Evolutionary conservation across 306 rosid species (phyloP).

Genomic region (Acacia crassicarpa): DNA sequence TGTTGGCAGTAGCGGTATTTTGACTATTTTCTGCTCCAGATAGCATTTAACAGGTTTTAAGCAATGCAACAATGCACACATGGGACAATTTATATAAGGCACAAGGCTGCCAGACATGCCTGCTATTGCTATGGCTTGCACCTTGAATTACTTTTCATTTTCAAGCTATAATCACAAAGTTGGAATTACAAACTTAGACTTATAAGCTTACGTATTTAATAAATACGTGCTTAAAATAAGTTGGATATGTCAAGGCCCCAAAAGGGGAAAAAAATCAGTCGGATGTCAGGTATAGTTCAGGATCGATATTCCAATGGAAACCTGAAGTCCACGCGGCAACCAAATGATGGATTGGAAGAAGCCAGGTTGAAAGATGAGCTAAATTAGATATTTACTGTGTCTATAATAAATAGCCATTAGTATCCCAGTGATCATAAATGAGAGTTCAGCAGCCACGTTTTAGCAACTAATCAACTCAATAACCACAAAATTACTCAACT

Average conservation of each 20-base stretch:
- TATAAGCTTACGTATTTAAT: neutral
- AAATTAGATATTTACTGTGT: neutral
- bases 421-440: neutral
- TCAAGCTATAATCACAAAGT: neutral
- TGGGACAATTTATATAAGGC: neutral
- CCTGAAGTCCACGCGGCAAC: neutral
- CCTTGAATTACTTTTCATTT: neutral
- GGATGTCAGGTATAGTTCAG: neutral
- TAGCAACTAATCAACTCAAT: conserved; percentile 20
- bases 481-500: conserved; percentile 16
- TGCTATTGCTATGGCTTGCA: neutral
- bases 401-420: conserved; percentile 4
- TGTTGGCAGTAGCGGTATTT: neutral
- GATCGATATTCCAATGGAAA: neutral
- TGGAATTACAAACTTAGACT: neutral
- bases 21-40: neutral
- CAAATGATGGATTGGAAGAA: neutral
- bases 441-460: conserved; percentile 18
- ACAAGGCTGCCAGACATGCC: neutral
- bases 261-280: neutral
- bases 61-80: neutral
- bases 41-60: conserved; percentile 1
- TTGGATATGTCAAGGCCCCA: neutral
- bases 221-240: neutral
- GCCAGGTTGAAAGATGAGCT: conserved; percentile 26